Evolutionary conservation across 2,329 filamentous ascomycete genomes (phyloP), one percentile per base, ranked within the genome.

Genomic region (Botrytis deweyae): DNA sequence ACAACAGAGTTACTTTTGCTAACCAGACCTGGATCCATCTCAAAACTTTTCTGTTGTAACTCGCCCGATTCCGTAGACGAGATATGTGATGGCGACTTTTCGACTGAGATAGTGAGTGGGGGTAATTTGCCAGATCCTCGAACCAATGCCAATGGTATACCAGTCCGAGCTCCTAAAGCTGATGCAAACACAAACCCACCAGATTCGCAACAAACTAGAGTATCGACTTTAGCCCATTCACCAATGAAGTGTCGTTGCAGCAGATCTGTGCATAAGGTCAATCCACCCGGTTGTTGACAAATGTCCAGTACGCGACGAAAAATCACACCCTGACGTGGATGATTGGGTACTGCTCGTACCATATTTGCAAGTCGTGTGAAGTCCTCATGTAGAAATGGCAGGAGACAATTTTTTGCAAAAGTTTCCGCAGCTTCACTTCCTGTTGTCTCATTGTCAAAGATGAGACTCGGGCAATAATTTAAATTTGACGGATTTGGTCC

Each of bases 61-160:
- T 77, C 66, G 1, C 76, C 73, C 1, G 79, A 76, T 67, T 71
- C 72, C n/a, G 79, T 80, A 73, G 85, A 85, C 0, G 88, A 89
- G 59, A 91, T 87, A 79, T 90, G 82, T 4, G 88, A 91, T 0
- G 80, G 44, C 1, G 78, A 44, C 78, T 86, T 90, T 59, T 12
- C 16, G 38, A 85, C 83, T 10, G 86, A 88, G 49, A 89, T 16
- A 0, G 82, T 87, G 0, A 88, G 89, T 12, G 87, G 86, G 0
- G 89, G 89, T 0, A 91, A 85, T 80, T 90, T 91, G 40, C 86
- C 86, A 16, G 84, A 85, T 78, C 87, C 82, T 58, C 89, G 87
- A 73, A 91, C 85, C 62, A 88, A 78, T 10, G 81, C 83, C 74
- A 90, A 77, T 2, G 84, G 86, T 16, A 85, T 49, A 58, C 82